A percentile compares a stretch with the other conserved stretches of the same genome.
Evolutionary conservation across 148 eudicot species (phyloP).

Genomic region (Camellia sinensis): DNA sequence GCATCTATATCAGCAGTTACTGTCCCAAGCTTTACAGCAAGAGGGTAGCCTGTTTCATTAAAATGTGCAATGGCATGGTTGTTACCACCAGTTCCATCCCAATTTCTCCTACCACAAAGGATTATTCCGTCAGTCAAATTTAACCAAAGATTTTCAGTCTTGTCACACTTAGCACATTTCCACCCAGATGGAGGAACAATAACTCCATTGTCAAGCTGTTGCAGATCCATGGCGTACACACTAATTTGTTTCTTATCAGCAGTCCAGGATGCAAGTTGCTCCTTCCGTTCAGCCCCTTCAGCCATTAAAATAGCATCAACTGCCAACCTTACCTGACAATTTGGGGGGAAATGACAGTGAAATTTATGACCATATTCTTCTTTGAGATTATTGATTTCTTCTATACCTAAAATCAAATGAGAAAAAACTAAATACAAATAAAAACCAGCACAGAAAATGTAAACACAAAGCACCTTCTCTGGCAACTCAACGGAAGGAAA

Average conservation of each 20-base stretch:
- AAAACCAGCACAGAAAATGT: neutral
- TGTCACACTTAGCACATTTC: conserved; percentile 92
- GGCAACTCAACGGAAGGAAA: conserved; percentile 95
- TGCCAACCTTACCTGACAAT: conserved; percentile 78
- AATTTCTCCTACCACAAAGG: conserved; percentile 90
- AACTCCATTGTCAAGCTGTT: conserved; percentile 71
- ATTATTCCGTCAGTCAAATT: conserved; percentile 91
- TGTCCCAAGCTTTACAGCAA: conserved; percentile 97
- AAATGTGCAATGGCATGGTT: conserved; percentile 92
- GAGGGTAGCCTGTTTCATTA: conserved; percentile 64
- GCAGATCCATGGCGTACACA: conserved; percentile 62
- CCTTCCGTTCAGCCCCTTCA: conserved; percentile 88
- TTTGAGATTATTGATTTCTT: neutral
- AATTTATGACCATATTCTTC: neutral
- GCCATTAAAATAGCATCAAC: conserved; percentile 78
- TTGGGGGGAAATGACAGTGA: conserved; percentile 12
- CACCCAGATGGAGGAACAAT: conserved; percentile 83
- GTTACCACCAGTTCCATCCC: conserved; percentile 98
- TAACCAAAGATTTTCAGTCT: conserved; percentile 93
- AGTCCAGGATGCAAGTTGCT: conserved; percentile 86
- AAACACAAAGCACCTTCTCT: conserved; percentile 59
- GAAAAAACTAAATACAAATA: neutral
- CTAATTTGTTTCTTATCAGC: conserved; percentile 82
- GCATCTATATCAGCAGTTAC: conserved; percentile 83
- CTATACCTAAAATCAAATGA: neutral